Percentiles rank a stretch among this genome's conserved stretches.
Evolutionary conservation across 768 basidiomycete genomes (phyloP).

Genomic region (Serendipita sp.): DNA sequence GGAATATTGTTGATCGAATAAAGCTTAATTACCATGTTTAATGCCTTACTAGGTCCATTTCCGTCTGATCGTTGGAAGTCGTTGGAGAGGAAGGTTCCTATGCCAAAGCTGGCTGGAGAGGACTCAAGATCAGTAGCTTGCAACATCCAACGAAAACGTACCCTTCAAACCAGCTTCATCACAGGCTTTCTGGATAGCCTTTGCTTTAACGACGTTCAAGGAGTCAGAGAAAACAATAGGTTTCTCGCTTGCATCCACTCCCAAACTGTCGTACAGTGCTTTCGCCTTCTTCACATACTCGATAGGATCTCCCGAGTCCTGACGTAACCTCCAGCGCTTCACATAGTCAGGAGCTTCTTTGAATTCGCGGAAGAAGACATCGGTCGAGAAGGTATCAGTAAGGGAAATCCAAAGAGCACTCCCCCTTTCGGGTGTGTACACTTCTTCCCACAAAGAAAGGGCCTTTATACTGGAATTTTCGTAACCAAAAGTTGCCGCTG

Average conservation of each 20-base stretch:
- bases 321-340: slow-evolving; percentile 64
- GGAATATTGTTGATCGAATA: slow-evolving; percentile 51
- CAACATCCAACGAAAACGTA: slow-evolving; percentile 17
- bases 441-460: slow-evolving; percentile 74
- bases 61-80: slow-evolving; percentile 41
- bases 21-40: slow-evolving; percentile 95
- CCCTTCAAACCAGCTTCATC: slow-evolving; percentile 56
- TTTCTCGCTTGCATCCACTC: slow-evolving; percentile 49
- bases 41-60: slow-evolving; percentile 52
- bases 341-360: slow-evolving; percentile 34
- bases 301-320: slow-evolving; percentile 87
- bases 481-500: slow-evolving; percentile 72
- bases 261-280: slow-evolving; percentile 51
- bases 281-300: slow-evolving; percentile 62
- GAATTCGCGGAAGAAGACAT: slow-evolving; percentile 49
- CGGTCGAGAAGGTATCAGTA: slow-evolving; percentile 89
- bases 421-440: slow-evolving; percentile 33
- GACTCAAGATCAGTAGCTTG: neutral
- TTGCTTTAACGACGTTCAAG: slow-evolving; percentile 51
- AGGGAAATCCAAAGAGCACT: slow-evolving; percentile 46
- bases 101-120: slow-evolving; percentile 65
- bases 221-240: slow-evolving; percentile 74
- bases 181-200: slow-evolving; percentile 54
- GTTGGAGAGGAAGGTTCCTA: slow-evolving; percentile 85
- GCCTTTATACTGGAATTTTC: slow-evolving; percentile 55